These are phyloP conservation scores for Chlamydomonas sphaeroides DNA, from an alignment of 139 green algal species.

Conservation along the genomic window DNA sequence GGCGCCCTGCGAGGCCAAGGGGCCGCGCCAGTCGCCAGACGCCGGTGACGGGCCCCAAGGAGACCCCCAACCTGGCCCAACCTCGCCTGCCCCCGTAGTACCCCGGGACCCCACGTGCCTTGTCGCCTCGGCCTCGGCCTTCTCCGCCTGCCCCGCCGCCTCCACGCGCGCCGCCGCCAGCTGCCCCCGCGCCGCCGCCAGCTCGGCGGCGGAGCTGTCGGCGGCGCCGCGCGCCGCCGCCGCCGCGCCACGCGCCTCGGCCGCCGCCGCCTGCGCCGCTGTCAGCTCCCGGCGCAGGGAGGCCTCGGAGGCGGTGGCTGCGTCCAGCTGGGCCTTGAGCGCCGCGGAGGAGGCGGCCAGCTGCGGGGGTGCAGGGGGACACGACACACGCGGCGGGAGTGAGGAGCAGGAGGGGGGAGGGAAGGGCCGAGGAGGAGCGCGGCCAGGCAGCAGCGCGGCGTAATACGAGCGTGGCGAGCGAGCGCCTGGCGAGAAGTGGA, in stretches of 20 bases:
- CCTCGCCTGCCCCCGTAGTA: no score
- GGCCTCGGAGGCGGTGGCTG: background rate
- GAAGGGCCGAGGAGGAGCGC: no score
- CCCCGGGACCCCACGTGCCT: background rate
- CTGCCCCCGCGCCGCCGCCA: slow-evolving; percentile 10
- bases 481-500: no score
- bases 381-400: no score
- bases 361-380: no score
- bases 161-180: slow-evolving; percentile 22
- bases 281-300: background rate
- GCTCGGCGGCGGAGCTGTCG: background rate
- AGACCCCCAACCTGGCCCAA: no score
- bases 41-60: no score
- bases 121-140: background rate
- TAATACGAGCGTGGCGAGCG: no score
- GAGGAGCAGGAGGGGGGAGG: no score
- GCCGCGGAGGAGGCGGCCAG: background rate
- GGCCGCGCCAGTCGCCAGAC: no score
- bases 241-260: background rate
- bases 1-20: no score
- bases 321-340: background rate
- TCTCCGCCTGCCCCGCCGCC: background rate
- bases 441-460: no score
- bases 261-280: background rate
- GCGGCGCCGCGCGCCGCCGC: background rate